Percentiles rank a stretch among this genome's conserved stretches.
Evolutionary conservation across 1,284 basidiomycete genomes (phyloP).

Genomic region (Microbotryum scabiosae): DNA sequence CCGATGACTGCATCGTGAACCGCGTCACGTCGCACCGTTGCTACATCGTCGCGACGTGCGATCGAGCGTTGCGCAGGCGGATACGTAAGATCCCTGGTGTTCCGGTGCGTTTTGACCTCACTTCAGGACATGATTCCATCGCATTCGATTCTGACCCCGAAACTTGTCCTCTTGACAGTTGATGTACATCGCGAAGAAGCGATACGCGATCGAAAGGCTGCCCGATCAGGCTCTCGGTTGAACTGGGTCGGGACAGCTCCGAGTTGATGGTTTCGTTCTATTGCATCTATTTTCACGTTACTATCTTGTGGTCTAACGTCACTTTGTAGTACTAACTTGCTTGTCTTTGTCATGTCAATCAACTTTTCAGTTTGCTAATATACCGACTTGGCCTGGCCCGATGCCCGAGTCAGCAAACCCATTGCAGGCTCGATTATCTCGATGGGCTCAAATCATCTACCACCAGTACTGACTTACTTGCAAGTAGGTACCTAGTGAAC

Average conservation of each 20-base stretch:
- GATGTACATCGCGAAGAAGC: constrained; percentile 86
- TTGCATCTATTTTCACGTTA: too few relatives aligned
- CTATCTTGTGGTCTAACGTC: too few relatives aligned
- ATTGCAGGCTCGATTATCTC: too few relatives aligned
- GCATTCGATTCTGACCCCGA: background rate
- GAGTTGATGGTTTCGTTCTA: too few relatives aligned
- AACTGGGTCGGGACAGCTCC: background rate
- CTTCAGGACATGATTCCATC: background rate
- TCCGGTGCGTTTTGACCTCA: constrained; percentile 43
- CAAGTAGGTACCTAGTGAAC: too few relatives aligned
- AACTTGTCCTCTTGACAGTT: constrained; percentile 39
- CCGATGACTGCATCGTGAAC: constrained; percentile 96
- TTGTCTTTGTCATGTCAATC: too few relatives aligned
- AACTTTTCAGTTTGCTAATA: too few relatives aligned
- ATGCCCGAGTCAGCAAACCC: too few relatives aligned
- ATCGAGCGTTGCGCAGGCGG: constrained; percentile 82
- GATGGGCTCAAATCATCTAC: too few relatives aligned
- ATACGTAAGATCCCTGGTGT: constrained; percentile 91
- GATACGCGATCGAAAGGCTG: constrained; percentile 85
- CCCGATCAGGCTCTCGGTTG: constrained; percentile 67
- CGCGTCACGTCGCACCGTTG: constrained; percentile 90
- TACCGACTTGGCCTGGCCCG: too few relatives aligned
- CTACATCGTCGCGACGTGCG: constrained; percentile 96
- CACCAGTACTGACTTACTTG: too few relatives aligned
- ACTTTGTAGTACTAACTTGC: too few relatives aligned